Evolutionary conservation across 1,139 yeast species (phyloP), one percentile per base, ranked within the genome.

Genomic region (Yamadazyma kanchanaburiensis): DNA sequence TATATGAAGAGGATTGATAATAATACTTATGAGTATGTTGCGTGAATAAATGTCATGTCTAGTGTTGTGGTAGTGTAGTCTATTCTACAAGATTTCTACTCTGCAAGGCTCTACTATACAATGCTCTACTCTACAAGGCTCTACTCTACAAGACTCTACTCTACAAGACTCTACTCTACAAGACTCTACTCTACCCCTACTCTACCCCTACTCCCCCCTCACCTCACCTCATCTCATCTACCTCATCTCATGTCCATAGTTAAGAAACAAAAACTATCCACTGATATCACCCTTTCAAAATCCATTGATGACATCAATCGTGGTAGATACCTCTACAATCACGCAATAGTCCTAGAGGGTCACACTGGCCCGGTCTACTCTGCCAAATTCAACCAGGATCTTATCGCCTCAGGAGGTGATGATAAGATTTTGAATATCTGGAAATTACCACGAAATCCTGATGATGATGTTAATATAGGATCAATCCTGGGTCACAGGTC

Each of bases 1-100:
- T 91, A 87, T 53, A 62, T 91, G 40, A 79, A 78, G 46, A 79
- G 98, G 56, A 68, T 77, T 28, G 91, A 81, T 35, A 80, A 77
- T 35, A 84, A 80, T 49, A 71, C 80, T 31, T 88, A 87, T 52
- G 82, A 82, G 46, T 91, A 91, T 54, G 64, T 88, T 43, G 39
- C 39, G 7, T 35, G 26, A 18, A 18, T 18, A 12, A 19, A 20
- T 19, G 15, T 20, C 12, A 25, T 25, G 12, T 9, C 22, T 10
- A 6, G 12, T 3, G 14, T 21, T 13, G 13, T 12, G n/a, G 23
- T 15, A 12, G 23, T 15, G 13, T 12, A 21, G 12, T 7, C 18
- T 24, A 12, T 15, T 26, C 12, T 26, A 21, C 12, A 13, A 15
- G 15, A 21, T 12, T 15, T 12, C n/a, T n/a, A n/a, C n/a, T n/a